These are phyloP conservation scores for Vitis cinerea DNA, from an alignment of 164 flowering plant genomes.

Conservation along the genomic window DNA sequence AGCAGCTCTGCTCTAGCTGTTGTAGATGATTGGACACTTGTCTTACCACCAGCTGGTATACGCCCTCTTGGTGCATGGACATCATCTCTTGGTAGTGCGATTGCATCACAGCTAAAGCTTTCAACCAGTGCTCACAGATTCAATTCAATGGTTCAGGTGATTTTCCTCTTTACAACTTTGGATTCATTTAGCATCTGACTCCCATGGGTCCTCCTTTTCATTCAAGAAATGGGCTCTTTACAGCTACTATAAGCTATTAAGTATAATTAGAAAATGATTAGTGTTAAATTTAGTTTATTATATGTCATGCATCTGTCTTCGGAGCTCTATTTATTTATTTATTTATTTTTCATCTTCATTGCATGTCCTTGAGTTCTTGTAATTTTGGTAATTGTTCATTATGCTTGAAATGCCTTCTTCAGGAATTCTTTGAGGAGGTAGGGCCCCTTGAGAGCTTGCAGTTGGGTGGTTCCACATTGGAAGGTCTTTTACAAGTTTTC, in stretches of 20 bases:
- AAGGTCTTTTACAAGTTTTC: constrained; percentile 77
- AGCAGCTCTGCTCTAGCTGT: constrained; percentile 86
- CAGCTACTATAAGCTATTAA: too few species aligned
- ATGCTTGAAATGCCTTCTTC: constrained; percentile 13
- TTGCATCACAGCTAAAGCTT: constrained; percentile 64
- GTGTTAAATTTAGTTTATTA: too few species aligned
- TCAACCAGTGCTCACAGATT: constrained; percentile 88
- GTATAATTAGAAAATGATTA: too few species aligned
- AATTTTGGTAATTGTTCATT: not conserved
- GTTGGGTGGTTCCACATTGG: constrained; percentile 65
- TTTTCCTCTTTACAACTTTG: not conserved
- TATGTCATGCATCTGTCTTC: too few species aligned
- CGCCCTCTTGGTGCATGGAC: constrained; percentile 30
- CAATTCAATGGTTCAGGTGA: constrained; percentile 93
- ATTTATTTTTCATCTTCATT: too few species aligned
- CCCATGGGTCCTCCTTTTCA: too few species aligned
- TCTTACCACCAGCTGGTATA: constrained; percentile 49
- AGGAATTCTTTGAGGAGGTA: constrained; percentile 72
- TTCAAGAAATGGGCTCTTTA: too few species aligned
- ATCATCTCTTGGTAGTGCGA: constrained; percentile 31
- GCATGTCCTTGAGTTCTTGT: too few species aligned
- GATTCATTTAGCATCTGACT: too few species aligned
- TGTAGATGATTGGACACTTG: constrained; percentile 85
- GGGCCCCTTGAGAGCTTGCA: constrained; percentile 49
- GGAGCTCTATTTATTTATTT: too few species aligned